Percentiles rank a stretch among this genome's conserved stretches.
These are phyloP conservation scores for Neonectria faginata DNA, from an alignment of 2,329 filamentous ascomycete species.

Conservation along the genomic window DNA sequence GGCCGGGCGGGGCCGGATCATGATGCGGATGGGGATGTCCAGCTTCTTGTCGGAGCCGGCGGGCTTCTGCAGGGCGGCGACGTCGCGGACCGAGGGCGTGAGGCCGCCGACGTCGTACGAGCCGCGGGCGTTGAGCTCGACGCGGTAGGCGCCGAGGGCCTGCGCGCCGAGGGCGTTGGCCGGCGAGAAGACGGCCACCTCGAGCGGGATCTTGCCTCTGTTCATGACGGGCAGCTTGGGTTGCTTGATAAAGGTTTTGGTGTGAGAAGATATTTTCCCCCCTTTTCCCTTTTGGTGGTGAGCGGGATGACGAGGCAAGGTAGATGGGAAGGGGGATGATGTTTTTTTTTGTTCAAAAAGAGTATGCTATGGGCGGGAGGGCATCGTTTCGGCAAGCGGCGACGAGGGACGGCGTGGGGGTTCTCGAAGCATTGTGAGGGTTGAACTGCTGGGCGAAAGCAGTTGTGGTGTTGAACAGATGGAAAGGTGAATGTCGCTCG, in stretches of 20 bases:
- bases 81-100: constrained; percentile 59
- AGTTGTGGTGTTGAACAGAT: background rate
- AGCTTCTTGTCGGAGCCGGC: constrained; percentile 31
- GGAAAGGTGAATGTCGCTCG: background rate
- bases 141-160: constrained; percentile 58
- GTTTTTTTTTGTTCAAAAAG: background rate
- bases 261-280: background rate
- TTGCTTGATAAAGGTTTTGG: no score
- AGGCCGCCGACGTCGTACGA: constrained; percentile 65
- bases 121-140: constrained; percentile 65
- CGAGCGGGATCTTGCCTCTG: constrained; percentile 52
- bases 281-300: background rate
- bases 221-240: background rate
- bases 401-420: background rate
- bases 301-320: background rate
- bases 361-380: background rate
- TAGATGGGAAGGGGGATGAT: background rate
- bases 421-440: background rate
- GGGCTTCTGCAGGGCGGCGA: constrained; percentile 45
- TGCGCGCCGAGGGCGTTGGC: constrained; percentile 55
- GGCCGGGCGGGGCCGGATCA: constrained; percentile 62
- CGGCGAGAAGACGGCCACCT: constrained; percentile 66
- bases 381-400: background rate
- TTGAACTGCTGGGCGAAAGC: background rate
- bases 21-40: constrained; percentile 61